Conservation (phyloP, 768 basidiomycete genomes). For the Favolaschia claudopus region DNA sequence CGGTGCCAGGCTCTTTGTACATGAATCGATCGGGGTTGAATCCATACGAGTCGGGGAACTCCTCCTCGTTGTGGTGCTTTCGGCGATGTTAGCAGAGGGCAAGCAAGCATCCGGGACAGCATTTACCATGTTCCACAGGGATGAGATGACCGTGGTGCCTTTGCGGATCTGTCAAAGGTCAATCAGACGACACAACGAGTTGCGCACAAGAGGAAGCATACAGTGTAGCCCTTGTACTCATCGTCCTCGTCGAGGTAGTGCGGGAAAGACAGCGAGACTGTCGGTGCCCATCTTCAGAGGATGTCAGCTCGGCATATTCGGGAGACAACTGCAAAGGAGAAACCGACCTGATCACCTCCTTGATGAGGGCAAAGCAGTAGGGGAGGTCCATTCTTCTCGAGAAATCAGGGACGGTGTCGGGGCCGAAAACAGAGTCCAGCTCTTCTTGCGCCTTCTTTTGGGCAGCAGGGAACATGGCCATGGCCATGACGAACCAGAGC, state of each 20-base stretch:
- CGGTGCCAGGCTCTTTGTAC: background rate
- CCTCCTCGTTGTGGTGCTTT: conserved; percentile 3
- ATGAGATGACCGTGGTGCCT: conserved; percentile 3
- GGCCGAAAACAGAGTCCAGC: background rate
- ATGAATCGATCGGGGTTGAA: conserved; percentile 1
- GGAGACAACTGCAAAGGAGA: background rate
- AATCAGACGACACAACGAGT: too few relatives aligned
- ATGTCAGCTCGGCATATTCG: background rate
- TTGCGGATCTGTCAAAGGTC: background rate
- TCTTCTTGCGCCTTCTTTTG: conserved; percentile 1
- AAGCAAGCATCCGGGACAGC: background rate
- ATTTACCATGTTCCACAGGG: conserved; percentile 11
- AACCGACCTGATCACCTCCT: background rate
- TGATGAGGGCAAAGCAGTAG: conserved; percentile 2
- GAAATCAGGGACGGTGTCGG: background rate
- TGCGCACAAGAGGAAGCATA: background rate
- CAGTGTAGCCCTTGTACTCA: background rate
- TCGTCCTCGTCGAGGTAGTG: background rate
- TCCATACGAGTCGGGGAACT: background rate
- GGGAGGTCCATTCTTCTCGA: background rate
- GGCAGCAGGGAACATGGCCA: background rate
- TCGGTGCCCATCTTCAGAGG: background rate
- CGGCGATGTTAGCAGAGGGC: background rate
- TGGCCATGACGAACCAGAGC: conserved; percentile 4
- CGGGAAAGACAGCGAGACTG: background rate